A percentile compares a stretch with the other conserved stretches of the same genome.
phyloP scores from a whole-genome alignment of 2,329 filamentous ascomycete genomes.

The Diaporthe sp. region DNA sequence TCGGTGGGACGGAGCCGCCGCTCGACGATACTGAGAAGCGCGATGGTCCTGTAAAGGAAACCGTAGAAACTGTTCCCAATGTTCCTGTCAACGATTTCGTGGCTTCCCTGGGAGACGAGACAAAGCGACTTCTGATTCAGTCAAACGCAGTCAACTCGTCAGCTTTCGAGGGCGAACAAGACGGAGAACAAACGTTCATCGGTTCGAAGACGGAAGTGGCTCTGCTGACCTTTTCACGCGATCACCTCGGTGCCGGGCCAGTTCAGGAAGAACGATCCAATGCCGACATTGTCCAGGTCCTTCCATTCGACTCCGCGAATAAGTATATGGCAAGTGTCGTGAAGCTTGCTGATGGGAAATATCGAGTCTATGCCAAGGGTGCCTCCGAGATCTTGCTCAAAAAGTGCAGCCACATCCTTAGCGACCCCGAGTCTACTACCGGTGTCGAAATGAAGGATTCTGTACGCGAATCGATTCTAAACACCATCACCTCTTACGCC shows the following conservation, averaged over 20 bases:
- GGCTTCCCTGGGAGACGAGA: conserved; percentile 35
- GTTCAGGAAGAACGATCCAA: conserved; percentile 59
- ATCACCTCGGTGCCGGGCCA: conserved; percentile 58
- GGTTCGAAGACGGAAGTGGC: conserved; percentile 68
- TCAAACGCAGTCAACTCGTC: conserved; percentile 59
- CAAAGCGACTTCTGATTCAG: conserved; percentile 42
- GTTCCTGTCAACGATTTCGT: conserved; percentile 41
- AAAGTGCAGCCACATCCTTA: conserved; percentile 53
- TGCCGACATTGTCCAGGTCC: conserved; percentile 56
- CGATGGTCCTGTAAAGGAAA: conserved; percentile 41
- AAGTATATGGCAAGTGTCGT: conserved; percentile 68
- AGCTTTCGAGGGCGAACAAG: conserved; percentile 60
- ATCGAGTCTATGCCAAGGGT: conserved; percentile 66
- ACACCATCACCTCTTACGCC: conserved; percentile 70
- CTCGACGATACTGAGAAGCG: conserved; percentile 39
- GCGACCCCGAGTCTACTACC: conserved; percentile 59
- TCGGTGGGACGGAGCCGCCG: conserved; percentile 44
- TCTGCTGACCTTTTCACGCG: conserved; percentile 59
- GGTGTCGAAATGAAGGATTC: conserved; percentile 63
- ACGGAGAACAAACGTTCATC: conserved; percentile 52
- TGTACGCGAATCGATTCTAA: conserved; percentile 63
- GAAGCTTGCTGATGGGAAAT: conserved; percentile 55
- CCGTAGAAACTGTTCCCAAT: conserved; percentile 41
- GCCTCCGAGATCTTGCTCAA: conserved; percentile 66
- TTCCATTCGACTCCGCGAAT: conserved; percentile 64